These are phyloP conservation scores for Rhodotorula sp. DNA, from an alignment of 1,284 basidiomycete species.

Conservation along the genomic window DNA sequence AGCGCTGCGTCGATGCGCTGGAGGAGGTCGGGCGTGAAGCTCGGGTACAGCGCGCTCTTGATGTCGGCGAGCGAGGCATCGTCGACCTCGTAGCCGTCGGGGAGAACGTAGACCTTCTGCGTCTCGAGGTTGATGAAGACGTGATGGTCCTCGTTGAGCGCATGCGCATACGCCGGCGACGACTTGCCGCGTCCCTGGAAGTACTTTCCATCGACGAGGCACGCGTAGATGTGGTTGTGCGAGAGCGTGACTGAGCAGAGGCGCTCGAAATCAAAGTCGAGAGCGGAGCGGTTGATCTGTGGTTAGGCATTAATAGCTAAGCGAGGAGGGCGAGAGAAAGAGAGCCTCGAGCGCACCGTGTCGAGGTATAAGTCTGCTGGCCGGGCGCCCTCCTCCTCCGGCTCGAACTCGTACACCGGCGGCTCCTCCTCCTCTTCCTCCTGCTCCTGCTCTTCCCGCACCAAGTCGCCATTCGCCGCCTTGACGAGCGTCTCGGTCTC, in stretches of 20 bases:
- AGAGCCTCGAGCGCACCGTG: constrained; percentile 64
- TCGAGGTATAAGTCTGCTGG: constrained; percentile 86
- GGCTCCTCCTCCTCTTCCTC: constrained; percentile 32
- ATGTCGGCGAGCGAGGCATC: constrained; percentile 96
- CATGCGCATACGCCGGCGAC: constrained; percentile 94
- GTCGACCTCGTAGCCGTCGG: constrained; percentile 92
- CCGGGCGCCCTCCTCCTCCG: constrained; percentile 48
- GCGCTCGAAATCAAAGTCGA: constrained; percentile 99
- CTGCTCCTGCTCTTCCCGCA: too few relatives aligned
- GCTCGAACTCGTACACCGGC: constrained; percentile 18
- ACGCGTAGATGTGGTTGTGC: constrained; percentile 97
- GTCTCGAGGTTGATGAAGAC: constrained; percentile 96
- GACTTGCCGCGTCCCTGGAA: constrained; percentile 93
- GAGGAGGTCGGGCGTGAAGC: constrained; percentile 68
- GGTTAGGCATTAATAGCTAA: too few relatives aligned
- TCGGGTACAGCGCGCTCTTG: constrained; percentile 81
- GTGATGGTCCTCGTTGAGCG: constrained; percentile 96
- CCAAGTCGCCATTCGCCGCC: constrained; percentile 5
- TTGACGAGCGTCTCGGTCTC: not conserved
- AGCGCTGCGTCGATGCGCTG: constrained; percentile 57
- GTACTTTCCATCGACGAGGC: constrained; percentile 97
- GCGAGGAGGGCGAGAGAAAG: too few relatives aligned
- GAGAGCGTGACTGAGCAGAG: constrained; percentile 94
- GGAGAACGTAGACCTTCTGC: constrained; percentile 88
- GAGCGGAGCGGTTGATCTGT: constrained; percentile 79